Evolutionary conservation across 1,284 basidiomycete genomes (phyloP), one percentile per base, ranked within the genome.

Genomic region (Amylostereum chailletii): DNA sequence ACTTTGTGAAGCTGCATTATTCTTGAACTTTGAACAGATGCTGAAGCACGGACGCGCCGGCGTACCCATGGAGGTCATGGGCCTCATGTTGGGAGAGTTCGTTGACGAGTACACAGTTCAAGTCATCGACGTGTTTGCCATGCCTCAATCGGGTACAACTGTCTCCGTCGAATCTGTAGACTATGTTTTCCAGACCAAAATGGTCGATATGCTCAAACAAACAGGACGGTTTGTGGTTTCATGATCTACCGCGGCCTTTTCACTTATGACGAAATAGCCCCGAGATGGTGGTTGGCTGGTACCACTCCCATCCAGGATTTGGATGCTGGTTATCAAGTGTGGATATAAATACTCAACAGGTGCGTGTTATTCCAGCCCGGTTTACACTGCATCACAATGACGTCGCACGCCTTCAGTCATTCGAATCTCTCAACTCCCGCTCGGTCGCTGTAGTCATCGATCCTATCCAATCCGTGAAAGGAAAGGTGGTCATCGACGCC

Each of bases 21-120:
- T 40, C 31, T 48, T 11, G 46, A 5, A 58, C 42, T 19, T 19
- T 40, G 26, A 6, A 34, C 58, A 97, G 93, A 99, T 99, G 96
- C 76, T 99, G 58, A 99, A 99, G 71, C 96, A 99, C 65, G 96
- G 96, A 19, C 85, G 96, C 49, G 95, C 96, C 32, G 96, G 96
- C 58, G 96, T 99, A 36, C 96, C 96, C 8, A 96, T 99, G 90
- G 96, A 99, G 71, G 96, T 99, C 60, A 99, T 99, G 96, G 96
- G 96, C 58, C 81, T 99, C 51, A 95, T 99, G 91, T 78, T 99
- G 31, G 96, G 96, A 30, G 94, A 98, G 65, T 99, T 99, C 59
- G 91, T 99, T 44, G 96, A 99, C 71, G 96, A 99, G 64, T 99
- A 97, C 71, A 97, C 94, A 0, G 90, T 95, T 26, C 86, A 95